phyloP scores from a whole-genome alignment of 768 basidiomycete genomes.

The Pleurotus cornucopiae region DNA sequence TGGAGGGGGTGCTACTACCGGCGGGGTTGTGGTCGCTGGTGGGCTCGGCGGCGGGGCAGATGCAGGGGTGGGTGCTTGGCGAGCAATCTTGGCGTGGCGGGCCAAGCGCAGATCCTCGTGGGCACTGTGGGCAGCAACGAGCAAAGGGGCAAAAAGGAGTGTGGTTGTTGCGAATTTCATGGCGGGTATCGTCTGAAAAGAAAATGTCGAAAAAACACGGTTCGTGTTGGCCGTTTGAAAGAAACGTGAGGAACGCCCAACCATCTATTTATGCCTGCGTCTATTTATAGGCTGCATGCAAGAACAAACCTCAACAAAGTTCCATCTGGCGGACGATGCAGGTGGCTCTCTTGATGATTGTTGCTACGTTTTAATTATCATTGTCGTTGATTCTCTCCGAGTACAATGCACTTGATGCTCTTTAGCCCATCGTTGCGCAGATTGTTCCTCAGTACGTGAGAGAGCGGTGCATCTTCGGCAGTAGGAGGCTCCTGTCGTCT shows the following conservation, averaged over 20 bases:
- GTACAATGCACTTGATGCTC: too few relatives aligned
- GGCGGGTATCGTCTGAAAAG: slow-evolving; percentile 12
- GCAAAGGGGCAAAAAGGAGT: slow-evolving; percentile 25
- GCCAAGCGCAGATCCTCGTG: slow-evolving; percentile 10
- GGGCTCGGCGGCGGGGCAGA: slow-evolving; percentile 10
- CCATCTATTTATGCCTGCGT: neutral
- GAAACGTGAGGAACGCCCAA: neutral
- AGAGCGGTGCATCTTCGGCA: too few relatives aligned
- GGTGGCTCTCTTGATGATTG: too few relatives aligned
- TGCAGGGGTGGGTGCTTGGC: slow-evolving; percentile 22
- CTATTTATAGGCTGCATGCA: too few relatives aligned
- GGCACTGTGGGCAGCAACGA: slow-evolving; percentile 35
- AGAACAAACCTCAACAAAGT: too few relatives aligned
- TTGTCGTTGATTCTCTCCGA: too few relatives aligned
- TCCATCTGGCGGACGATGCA: too few relatives aligned
- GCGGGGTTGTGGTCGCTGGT: neutral
- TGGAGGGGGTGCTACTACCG: neutral
- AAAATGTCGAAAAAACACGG: slow-evolving; percentile 27
- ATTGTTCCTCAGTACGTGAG: too few relatives aligned
- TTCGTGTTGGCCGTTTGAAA: slow-evolving; percentile 12
- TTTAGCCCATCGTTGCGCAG: too few relatives aligned
- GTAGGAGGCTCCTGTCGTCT: too few relatives aligned
- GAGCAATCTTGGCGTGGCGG: slow-evolving; percentile 21
- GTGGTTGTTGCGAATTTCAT: slow-evolving; percentile 14
- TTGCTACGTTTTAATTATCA: too few relatives aligned